These are phyloP conservation scores for Euptelea pleiosperma DNA, from an alignment of 164 flowering plant genomes.

Conservation along the genomic window DNA sequence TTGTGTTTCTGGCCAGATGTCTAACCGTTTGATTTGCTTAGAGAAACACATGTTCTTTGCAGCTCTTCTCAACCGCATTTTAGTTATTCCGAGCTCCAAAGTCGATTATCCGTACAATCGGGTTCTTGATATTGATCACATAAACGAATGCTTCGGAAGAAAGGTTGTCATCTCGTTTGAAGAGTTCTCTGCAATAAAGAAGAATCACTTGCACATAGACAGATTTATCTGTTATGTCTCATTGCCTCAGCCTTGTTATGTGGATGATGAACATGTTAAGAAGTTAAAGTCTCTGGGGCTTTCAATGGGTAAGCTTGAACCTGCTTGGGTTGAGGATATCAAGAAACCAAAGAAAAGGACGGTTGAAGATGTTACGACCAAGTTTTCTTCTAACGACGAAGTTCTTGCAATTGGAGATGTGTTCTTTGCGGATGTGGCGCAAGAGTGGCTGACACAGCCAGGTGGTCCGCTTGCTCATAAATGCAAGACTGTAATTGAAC, in stretches of 20 bases:
- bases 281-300: constrained; percentile 65
- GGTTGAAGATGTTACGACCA: constrained; percentile 54
- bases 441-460: constrained; percentile 91
- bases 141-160: constrained; percentile 71
- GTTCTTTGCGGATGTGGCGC: constrained; percentile 83
- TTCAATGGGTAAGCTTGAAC: constrained; percentile 64
- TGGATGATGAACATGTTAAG: constrained; percentile 81
- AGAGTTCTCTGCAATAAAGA: constrained; percentile 59
- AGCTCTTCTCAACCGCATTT: constrained; percentile 64
- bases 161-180: constrained; percentile 74
- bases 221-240: constrained; percentile 79
- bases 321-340: constrained; percentile 77
- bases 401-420: constrained; percentile 94
- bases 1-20: constrained; percentile 95
- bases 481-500: constrained; percentile 84
- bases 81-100: constrained; percentile 80
- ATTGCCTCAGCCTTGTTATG: constrained; percentile 60
- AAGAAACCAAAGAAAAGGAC: constrained; percentile 63
- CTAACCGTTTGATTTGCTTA: constrained; percentile 90
- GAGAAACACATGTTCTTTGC: constrained; percentile 99
- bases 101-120: constrained; percentile 67
- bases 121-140: constrained; percentile 75
- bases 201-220: constrained; percentile 57
- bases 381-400: constrained; percentile 61
- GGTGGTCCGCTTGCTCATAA: constrained; percentile 92